These are phyloP conservation scores for Arachis monticola DNA, from an alignment of 331 rosid genomes.

Conservation along the genomic window DNA sequence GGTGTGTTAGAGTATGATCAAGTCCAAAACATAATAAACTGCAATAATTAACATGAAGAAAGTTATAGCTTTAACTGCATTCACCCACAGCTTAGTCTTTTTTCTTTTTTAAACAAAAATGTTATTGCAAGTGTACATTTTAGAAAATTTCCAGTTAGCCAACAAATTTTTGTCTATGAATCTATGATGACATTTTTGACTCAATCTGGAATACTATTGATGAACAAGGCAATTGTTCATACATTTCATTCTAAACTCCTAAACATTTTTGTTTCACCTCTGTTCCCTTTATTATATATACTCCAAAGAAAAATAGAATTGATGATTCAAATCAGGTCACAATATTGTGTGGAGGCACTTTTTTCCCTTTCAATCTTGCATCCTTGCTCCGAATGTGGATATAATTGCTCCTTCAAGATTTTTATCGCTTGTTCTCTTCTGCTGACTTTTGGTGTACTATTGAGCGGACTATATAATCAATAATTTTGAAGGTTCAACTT, in stretches of 20 bases:
- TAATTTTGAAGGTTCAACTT: background rate
- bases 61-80: slow-evolving; percentile 3
- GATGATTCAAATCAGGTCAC: background rate
- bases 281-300: background rate
- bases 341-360: background rate
- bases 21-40: slow-evolving; percentile 9
- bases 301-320: background rate
- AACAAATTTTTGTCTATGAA: slow-evolving; percentile 32
- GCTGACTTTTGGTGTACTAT: background rate
- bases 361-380: slow-evolving; percentile 1
- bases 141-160: slow-evolving; percentile 17
- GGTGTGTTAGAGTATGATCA: background rate
- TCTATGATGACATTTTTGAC: background rate
- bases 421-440: background rate
- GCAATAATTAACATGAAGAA: background rate
- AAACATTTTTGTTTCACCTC: background rate
- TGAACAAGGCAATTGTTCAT: background rate
- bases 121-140: background rate
- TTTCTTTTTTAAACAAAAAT: background rate
- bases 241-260: background rate
- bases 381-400: background rate
- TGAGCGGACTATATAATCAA: background rate
- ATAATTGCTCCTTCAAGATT: background rate
- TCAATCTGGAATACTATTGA: background rate
- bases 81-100: background rate